Base-by-base conservation (phyloP, 1,139 yeast genomes). In the Komagataea norvegica region DNA sequence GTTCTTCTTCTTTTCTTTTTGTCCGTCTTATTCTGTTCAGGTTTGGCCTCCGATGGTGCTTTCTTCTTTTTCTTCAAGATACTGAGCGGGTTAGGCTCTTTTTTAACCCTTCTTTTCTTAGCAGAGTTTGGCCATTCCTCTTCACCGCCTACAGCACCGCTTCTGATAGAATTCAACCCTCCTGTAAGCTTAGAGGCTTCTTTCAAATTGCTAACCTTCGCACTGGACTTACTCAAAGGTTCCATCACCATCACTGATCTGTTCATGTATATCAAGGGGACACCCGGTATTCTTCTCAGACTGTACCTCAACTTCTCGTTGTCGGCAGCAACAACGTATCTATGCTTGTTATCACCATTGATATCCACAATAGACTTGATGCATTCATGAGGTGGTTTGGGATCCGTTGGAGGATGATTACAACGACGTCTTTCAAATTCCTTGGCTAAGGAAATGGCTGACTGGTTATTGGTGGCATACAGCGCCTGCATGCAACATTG, bases 221-320 rank as follows among this genome's bases (percentile, higher is more conserved):
- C 69, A 33, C 93, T 82, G 9, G 84, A 84, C 31, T 73, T 74
- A 36, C 95, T 83, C 48, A 89, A 66, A 11, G 96, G 96, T 60
- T 91, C 99, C 93, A 91, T 80, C 31, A 91, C 80, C 91, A 91
- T 85, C 17, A 93, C 98, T 1, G 95, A 78, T 46, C 96, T 71
- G 55, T 84, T 82, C 75, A 91, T 78, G 59, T 84, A 88, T 8
- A 89, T 67, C 48, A 91, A 62, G 1, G 99, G 99, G 3, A 87
- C 83, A 9, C 96, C 98, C 0, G 98, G 95, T 13, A 88, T 69
- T 24, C 66, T 66, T 48, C 97, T 72, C 46, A 91, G 67, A 36
- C 67, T 64, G 41, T 75, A 72, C 47, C 98, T 72, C 40, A 89
- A 67, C 21, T 74, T 71, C 30, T 74, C 72, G 52, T 84, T 79